These are phyloP conservation scores for Nothopassalora personata DNA, from an alignment of 2,329 filamentous ascomycete genomes.

Conservation along the genomic window DNA sequence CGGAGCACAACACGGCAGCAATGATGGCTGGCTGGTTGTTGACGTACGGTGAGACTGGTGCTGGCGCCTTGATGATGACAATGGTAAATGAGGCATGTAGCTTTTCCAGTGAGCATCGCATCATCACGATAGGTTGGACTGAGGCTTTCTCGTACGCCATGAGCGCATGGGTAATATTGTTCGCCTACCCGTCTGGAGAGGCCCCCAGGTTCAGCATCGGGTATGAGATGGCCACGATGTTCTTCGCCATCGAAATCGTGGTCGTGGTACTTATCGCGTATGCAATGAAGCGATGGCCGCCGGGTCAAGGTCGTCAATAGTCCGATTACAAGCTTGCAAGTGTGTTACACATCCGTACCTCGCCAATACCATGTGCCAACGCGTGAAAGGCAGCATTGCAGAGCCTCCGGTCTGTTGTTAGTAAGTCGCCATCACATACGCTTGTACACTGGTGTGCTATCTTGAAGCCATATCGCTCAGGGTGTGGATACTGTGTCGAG, in stretches of 20 bases:
- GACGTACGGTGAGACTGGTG: conserved; percentile 34
- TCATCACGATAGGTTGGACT: conserved; percentile 18
- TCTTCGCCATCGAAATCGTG: conserved; percentile 24
- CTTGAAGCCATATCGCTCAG: neutral
- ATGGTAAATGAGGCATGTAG: conserved; percentile 19
- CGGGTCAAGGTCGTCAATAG: neutral
- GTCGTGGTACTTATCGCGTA: conserved; percentile 13
- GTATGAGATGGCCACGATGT: conserved; percentile 28
- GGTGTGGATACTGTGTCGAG: neutral
- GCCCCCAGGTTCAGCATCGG: conserved; percentile 23
- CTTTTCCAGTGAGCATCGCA: conserved; percentile 16
- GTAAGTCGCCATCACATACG: neutral
- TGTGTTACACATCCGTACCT: neutral
- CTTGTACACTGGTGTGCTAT: conserved; percentile 5
- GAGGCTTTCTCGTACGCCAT: conserved; percentile 19
- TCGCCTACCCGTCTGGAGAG: conserved; percentile 17
- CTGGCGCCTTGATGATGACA: conserved; percentile 38
- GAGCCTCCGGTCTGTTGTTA: neutral
- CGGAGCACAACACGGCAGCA: conserved; percentile 31
- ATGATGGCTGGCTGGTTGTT: conserved; percentile 38
- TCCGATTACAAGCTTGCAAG: neutral
- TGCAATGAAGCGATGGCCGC: conserved; percentile 11
- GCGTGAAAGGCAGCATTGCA: neutral
- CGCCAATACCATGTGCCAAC: too few relatives aligned
- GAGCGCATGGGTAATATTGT: conserved; percentile 20